A percentile compares a stretch with the other conserved stretches of the same genome.
These are phyloP conservation scores for Colletotrichum plurivorum DNA, from an alignment of 2,329 filamentous ascomycete genomes.

Conservation along the genomic window DNA sequence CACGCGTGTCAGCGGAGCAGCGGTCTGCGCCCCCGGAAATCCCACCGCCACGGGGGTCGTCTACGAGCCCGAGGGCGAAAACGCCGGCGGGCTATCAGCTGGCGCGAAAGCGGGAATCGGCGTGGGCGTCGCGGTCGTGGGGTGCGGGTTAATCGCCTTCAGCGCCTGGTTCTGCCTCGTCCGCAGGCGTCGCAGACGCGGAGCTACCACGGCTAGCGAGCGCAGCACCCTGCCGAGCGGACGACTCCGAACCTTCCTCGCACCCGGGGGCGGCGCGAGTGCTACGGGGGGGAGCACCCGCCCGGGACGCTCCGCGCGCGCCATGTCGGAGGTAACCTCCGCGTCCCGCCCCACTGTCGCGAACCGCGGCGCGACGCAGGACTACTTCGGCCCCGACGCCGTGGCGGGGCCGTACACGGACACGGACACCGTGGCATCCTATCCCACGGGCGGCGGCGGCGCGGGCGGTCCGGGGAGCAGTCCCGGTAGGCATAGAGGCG, in stretches of 20 bases:
- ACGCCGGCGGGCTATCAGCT: conserved; percentile 52
- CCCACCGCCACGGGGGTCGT: conserved; percentile 50
- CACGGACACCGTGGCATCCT: conserved; percentile 42
- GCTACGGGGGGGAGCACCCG: conserved; percentile 39
- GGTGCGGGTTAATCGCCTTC: conserved; percentile 56
- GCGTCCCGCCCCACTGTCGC: conserved; percentile 45
- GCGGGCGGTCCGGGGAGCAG: conserved; percentile 45
- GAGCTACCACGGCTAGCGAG: conserved; percentile 25
- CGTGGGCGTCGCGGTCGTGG: conserved; percentile 63
- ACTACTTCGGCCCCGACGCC: conserved; percentile 62
- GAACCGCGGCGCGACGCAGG: conserved; percentile 50
- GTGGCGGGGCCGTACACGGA: conserved; percentile 63
- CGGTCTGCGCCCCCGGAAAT: conserved; percentile 56
- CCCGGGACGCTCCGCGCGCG: conserved; percentile 29
- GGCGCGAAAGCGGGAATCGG: conserved; percentile 72
- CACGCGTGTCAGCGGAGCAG: conserved; percentile 52
- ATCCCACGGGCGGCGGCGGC: conserved; percentile 8
- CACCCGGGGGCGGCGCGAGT: not conserved
- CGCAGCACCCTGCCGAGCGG: conserved; percentile 19
- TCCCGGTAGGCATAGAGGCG: conserved; percentile 52
- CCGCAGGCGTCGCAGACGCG: conserved; percentile 51
- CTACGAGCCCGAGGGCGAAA: conserved; percentile 44
- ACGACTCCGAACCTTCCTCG: conserved; percentile 35
- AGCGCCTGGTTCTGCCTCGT: conserved; percentile 64
- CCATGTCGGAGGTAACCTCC: conserved; percentile 52